Percentiles rank a stretch among this genome's conserved stretches.
phyloP scores from a whole-genome alignment of 805 yeast species.

The Cyberlindnera saturnus region DNA sequence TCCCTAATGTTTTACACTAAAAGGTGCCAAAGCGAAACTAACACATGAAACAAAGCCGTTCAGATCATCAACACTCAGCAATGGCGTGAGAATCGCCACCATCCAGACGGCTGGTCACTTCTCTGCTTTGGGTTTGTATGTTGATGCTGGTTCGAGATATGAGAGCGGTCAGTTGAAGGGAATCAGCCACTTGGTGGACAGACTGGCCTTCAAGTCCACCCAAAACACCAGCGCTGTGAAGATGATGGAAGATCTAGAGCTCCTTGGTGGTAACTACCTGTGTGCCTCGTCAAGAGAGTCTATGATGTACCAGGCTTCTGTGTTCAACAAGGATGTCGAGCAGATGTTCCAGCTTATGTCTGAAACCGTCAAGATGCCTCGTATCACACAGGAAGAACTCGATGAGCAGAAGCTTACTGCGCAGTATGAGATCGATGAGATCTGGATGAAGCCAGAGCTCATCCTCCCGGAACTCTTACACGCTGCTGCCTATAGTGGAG shows the following conservation, averaged over 20 bases:
- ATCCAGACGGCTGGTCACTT: conserved; percentile 88
- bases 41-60: conserved; percentile 7
- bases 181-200: conserved; percentile 74
- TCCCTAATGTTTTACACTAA: conserved; percentile 5
- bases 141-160: conserved; percentile 86
- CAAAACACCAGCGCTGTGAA: conserved; percentile 49
- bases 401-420: conserved; percentile 69
- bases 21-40: conserved; percentile 20
- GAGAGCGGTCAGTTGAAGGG: conserved; percentile 64
- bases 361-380: conserved; percentile 74
- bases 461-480: conserved; percentile 88
- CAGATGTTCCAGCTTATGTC: conserved; percentile 70
- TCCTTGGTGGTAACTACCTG: conserved; percentile 90
- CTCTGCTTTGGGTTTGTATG: conserved; percentile 81
- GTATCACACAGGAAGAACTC: conserved; percentile 61
- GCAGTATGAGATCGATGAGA: conserved; percentile 75
- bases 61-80: conserved; percentile 40
- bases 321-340: conserved; percentile 79
- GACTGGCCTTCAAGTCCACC: conserved; percentile 79
- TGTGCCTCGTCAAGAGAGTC: conserved; percentile 90
- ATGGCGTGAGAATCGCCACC: conserved; percentile 80
- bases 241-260: conserved; percentile 71
- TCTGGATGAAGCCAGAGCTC: conserved; percentile 77
- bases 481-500: conserved; percentile 64
- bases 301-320: conserved; percentile 90